phyloP scores from a whole-genome alignment of 441 rosid species.

The Gossypium aridum region DNA sequence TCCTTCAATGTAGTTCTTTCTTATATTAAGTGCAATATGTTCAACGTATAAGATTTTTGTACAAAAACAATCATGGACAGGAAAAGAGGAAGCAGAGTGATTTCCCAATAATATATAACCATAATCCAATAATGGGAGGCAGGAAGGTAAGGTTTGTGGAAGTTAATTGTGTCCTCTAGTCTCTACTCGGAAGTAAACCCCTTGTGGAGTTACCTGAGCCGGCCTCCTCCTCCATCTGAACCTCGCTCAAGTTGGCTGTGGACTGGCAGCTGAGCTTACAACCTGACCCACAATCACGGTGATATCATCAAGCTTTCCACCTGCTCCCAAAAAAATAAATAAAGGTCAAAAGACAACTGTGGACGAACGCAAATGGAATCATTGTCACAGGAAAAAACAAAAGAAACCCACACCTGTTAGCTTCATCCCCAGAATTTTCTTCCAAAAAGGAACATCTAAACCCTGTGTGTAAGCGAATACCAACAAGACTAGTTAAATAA shows the following conservation, averaged over 20 bases:
- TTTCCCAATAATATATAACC: background rate
- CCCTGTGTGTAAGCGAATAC: slow-evolving; percentile 36
- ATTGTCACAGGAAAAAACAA: background rate
- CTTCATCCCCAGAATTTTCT: slow-evolving; percentile 65
- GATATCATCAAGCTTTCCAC: slow-evolving; percentile 89
- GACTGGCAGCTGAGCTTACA: slow-evolving; percentile 20
- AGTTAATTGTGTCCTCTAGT: background rate
- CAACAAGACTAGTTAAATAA: background rate
- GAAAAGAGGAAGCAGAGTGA: background rate
- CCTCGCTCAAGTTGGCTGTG: background rate
- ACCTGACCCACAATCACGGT: slow-evolving; percentile 78
- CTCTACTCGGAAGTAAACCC: background rate
- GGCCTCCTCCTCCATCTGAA: background rate
- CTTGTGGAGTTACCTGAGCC: background rate
- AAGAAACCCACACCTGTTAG: slow-evolving; percentile 48
- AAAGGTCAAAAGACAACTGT: background rate
- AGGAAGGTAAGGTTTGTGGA: background rate
- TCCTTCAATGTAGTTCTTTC: background rate
- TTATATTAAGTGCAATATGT: background rate
- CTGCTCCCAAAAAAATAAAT: slow-evolving; percentile 27
- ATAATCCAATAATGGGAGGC: background rate
- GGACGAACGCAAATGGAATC: background rate
- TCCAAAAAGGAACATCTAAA: slow-evolving; percentile 68
- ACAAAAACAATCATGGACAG: background rate
- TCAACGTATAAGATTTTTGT: background rate